Conservation (phyloP, 2,329 filamentous ascomycete genomes). For the Monosporascus cannonballus region DNA sequence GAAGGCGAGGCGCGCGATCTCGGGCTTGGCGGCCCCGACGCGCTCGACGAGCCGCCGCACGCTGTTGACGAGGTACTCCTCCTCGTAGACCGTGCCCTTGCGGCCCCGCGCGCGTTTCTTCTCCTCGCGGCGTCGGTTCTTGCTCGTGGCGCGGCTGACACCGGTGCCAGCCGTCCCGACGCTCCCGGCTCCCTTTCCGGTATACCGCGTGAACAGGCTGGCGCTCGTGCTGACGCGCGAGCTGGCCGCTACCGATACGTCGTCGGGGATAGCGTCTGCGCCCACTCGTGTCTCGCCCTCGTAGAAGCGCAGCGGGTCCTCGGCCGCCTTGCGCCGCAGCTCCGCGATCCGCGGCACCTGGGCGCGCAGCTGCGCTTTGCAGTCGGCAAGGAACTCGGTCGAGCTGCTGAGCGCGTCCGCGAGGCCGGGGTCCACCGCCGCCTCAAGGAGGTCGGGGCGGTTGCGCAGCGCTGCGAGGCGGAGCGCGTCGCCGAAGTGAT, state of each 20-base stretch:
- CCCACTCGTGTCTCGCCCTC: constrained; percentile 64
- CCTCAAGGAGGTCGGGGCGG: constrained; percentile 55
- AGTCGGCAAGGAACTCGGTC: constrained; percentile 90
- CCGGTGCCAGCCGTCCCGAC: constrained; percentile 65
- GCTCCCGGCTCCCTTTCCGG: constrained; percentile 57
- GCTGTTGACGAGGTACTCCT: constrained; percentile 91
- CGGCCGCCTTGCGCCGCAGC: constrained; percentile 70
- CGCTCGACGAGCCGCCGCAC: constrained; percentile 78
- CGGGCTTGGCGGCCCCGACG: constrained; percentile 64
- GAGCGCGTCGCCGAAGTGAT: constrained; percentile 83
- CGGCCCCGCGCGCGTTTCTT: constrained; percentile 90
- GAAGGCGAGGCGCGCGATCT: constrained; percentile 69
- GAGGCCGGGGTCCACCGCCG: constrained; percentile 71
- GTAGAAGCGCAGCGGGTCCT: constrained; percentile 85
- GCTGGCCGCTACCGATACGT: constrained; percentile 78
- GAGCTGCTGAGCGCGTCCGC: constrained; percentile 74
- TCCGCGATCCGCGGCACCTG: constrained; percentile 84
- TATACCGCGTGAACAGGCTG: constrained; percentile 92
- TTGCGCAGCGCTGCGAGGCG: constrained; percentile 61
- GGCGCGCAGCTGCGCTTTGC: constrained; percentile 74
- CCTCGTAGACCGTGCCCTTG: constrained; percentile 96
- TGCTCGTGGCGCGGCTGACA: constrained; percentile 73
- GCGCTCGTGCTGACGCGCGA: constrained; percentile 76
- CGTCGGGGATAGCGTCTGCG: constrained; percentile 70
- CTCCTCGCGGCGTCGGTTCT: constrained; percentile 85